Conservation (phyloP, 331 rosid genomes). For the Quercus tomentella region DNA sequence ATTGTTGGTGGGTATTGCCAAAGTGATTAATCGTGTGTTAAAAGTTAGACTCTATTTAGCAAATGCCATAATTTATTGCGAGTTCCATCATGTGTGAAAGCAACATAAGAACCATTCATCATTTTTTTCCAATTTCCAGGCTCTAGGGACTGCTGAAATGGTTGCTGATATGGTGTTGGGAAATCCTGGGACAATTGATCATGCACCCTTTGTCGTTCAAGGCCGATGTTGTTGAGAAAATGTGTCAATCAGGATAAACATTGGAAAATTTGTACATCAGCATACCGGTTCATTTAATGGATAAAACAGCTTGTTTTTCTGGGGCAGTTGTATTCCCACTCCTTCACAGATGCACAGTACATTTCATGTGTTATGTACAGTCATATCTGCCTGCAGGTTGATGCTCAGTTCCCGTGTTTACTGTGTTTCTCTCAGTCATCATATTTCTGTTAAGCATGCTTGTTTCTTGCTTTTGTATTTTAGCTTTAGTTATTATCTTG, state of each 20-base stretch:
- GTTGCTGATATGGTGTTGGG: slow-evolving; percentile 67
- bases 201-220: slow-evolving; percentile 48
- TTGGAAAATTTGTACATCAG: too few species aligned
- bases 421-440: too few species aligned
- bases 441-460: too few species aligned
- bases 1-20: background rate
- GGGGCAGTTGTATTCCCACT: too few species aligned
- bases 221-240: slow-evolving; percentile 43
- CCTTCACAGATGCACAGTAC: too few species aligned
- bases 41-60: background rate
- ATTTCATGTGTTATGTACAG: too few species aligned
- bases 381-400: too few species aligned
- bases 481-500: too few species aligned
- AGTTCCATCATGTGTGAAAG: background rate
- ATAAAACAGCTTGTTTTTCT: too few species aligned
- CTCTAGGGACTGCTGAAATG: slow-evolving; percentile 91
- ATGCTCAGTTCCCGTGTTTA: too few species aligned
- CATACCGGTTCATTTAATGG: too few species aligned
- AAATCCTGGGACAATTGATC: slow-evolving; percentile 39
- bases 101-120: background rate
- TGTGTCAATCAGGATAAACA: background rate
- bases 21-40: background rate
- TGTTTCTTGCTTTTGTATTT: too few species aligned
- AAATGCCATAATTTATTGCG: slow-evolving; percentile 2
- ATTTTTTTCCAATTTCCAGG: slow-evolving; percentile 45